A percentile compares a stretch with the other conserved stretches of the same genome.
These are phyloP conservation scores for Aspergillus fumigatiaffinis DNA, from an alignment of 2,329 filamentous ascomycete genomes.

Conservation along the genomic window DNA sequence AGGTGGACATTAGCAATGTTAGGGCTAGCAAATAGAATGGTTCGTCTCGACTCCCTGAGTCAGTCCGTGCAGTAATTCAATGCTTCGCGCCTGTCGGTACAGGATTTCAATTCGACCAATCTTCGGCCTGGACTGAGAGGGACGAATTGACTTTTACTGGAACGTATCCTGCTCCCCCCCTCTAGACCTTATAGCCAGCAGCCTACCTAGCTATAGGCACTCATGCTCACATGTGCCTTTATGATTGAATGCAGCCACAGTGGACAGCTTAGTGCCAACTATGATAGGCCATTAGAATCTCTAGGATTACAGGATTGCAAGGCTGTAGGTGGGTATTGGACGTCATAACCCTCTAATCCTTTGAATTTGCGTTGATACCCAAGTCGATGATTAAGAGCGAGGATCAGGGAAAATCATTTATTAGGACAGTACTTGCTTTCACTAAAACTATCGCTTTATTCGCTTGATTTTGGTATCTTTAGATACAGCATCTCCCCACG, in stretches of 20 bases:
- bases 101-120: too few relatives aligned
- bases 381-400: background rate
- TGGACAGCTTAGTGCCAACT: background rate
- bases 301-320: background rate
- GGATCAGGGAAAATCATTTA: background rate
- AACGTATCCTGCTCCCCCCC: too few relatives aligned
- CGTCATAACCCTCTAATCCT: background rate
- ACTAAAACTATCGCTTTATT: background rate
- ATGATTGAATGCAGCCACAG: background rate
- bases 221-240: background rate
- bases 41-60: too few relatives aligned
- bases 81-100: too few relatives aligned
- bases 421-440: background rate
- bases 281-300: background rate
- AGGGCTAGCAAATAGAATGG: too few relatives aligned
- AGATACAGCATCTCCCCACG: background rate
- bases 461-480: background rate
- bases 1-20: too few relatives aligned
- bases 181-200: background rate
- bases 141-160: background rate
- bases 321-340: background rate
- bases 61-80: too few relatives aligned
- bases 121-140: background rate
- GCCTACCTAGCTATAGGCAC: too few relatives aligned
- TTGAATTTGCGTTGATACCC: background rate